phyloP scores from a whole-genome alignment of 495 filamentous ascomycete species.

The Neurospora sp. region DNA sequence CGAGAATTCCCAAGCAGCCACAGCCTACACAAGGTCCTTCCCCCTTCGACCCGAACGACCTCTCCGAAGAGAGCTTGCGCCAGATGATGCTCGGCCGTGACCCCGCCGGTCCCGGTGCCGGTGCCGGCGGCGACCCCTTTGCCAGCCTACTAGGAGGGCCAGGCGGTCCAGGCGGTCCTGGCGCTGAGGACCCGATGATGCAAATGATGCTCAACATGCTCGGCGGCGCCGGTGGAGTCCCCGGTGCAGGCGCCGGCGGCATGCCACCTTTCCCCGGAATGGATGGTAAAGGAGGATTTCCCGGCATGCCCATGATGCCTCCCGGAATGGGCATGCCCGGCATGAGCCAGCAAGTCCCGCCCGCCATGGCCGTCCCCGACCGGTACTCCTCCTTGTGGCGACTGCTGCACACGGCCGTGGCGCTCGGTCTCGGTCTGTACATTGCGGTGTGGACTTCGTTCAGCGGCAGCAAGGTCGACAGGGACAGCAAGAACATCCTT shows the following conservation, averaged over 20 bases:
- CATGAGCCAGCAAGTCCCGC: neutral
- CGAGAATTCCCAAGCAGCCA: conserved; percentile 19
- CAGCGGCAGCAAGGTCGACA: conserved; percentile 43
- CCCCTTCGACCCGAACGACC: neutral
- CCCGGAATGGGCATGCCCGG: conserved; percentile 1
- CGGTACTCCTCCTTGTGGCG: conserved; percentile 55
- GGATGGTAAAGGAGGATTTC: neutral
- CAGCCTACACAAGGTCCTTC: conserved; percentile 5
- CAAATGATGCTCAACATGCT: conserved; percentile 26
- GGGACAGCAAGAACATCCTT: conserved; percentile 14
- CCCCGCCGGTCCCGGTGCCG: conserved; percentile 3
- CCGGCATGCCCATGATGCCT: conserved; percentile 15
- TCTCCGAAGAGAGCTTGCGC: conserved; percentile 33
- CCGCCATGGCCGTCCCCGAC: conserved; percentile 25
- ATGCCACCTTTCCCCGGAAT: conserved; percentile 2
- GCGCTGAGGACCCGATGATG: conserved; percentile 26
- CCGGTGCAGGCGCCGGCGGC: conserved; percentile 13
- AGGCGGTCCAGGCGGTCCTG: conserved; percentile 13
- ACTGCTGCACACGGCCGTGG: conserved; percentile 63
- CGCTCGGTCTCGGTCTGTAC: conserved; percentile 61
- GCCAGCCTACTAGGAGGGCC: conserved; percentile 11
- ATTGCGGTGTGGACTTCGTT: conserved; percentile 55
- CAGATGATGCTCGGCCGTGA: conserved; percentile 37
- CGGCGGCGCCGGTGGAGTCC: conserved; percentile 6
- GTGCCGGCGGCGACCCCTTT: conserved; percentile 28